Conservation (phyloP, 257 asterid genomes). For the Solanum sejunctum region DNA sequence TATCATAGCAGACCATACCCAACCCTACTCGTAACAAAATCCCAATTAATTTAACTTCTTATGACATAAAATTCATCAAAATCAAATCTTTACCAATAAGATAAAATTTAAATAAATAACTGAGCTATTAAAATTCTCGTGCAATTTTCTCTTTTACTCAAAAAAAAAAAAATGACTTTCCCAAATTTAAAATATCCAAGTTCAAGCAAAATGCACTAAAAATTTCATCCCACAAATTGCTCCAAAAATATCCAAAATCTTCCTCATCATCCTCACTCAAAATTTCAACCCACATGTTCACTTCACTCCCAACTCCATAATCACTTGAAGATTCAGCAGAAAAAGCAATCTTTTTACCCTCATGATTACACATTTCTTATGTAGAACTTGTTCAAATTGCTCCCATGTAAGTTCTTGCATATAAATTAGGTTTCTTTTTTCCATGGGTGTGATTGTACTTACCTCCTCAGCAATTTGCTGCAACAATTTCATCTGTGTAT, state of each 20-base stretch:
- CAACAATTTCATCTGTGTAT: slow-evolving; percentile 23
- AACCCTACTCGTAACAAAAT: too few species aligned
- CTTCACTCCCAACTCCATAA: neutral
- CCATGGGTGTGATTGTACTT: slow-evolving; percentile 44
- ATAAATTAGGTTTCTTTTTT: neutral
- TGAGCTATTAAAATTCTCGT: too few species aligned
- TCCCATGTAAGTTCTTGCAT: neutral
- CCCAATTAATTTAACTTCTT: too few species aligned
- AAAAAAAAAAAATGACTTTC: too few species aligned
- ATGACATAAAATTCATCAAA: too few species aligned
- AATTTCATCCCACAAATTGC: neutral
- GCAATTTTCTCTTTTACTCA: too few species aligned
- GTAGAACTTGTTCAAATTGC: neutral
- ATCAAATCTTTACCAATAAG: too few species aligned
- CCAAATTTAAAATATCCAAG: too few species aligned
- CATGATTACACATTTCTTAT: neutral
- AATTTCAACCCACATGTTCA: neutral
- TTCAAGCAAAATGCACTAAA: neutral
- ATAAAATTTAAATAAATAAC: too few species aligned
- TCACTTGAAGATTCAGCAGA: neutral
- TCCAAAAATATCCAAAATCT: neutral
- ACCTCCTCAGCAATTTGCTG: slow-evolving; percentile 35
- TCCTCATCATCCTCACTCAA: neutral
- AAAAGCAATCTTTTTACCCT: neutral
- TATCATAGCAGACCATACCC: too few species aligned